Evolutionary conservation across 345 rosid genomes (phyloP).

Genomic region (Rubroshorea leprosula): DNA sequence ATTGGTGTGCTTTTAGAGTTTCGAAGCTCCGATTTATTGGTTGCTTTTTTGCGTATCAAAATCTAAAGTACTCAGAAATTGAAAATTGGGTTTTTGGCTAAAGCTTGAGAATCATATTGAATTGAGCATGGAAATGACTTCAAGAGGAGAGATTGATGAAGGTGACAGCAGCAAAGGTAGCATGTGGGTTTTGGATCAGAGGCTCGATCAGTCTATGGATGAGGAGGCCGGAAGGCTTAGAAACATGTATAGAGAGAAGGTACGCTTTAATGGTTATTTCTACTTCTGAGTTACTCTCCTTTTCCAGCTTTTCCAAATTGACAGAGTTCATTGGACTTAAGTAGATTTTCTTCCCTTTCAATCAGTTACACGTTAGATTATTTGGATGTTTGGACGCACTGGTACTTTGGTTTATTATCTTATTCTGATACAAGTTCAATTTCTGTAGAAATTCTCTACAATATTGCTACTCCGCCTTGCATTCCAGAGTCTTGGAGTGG

Average conservation of each 20-base stretch:
- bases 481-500: conserved; percentile 60
- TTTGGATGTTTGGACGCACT: neutral
- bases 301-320: too few relatives aligned
- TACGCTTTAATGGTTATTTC: conserved; percentile 17
- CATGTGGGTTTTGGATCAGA: conserved; percentile 89
- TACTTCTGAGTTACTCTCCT: too few relatives aligned
- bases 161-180: conserved; percentile 48
- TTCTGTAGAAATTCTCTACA: conserved; percentile 42
- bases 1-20: neutral
- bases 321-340: too few relatives aligned
- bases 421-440: conserved; percentile 9
- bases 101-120: neutral
- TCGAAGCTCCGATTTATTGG: neutral
- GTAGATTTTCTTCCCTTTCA: too few relatives aligned
- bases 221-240: conserved; percentile 88
- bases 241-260: conserved; percentile 72
- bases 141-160: conserved; percentile 46
- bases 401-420: neutral
- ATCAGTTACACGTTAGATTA: too few relatives aligned
- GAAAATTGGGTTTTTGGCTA: neutral
- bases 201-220: conserved; percentile 96
- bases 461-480: conserved; percentile 48
- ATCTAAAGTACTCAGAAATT: neutral
- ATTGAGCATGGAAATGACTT: conserved; percentile 32
- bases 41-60: neutral